Percentiles rank a stretch among this genome's conserved stretches.
Conservation (phyloP, 768 basidiomycete species). For the Xerocomellus amylosporus region DNA sequence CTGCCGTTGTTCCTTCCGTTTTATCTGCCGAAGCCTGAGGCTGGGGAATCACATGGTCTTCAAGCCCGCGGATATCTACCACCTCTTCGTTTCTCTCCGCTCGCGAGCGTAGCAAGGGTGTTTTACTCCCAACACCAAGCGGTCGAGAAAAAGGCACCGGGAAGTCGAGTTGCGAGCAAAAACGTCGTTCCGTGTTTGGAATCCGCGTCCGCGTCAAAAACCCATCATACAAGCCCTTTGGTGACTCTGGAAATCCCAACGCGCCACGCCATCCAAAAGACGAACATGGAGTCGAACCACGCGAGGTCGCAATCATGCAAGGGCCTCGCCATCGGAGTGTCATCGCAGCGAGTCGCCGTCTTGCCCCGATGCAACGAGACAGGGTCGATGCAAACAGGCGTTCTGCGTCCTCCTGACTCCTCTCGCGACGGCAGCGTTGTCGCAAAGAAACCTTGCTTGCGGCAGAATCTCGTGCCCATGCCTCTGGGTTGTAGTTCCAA, state of each 20-base stretch:
- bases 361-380: background rate
- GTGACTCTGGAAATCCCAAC: background rate
- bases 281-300: conserved; percentile 1
- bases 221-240: background rate
- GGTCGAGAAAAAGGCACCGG: background rate
- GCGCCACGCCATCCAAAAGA: conserved; percentile 1
- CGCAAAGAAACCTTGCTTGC: conserved; percentile 11
- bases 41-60: background rate
- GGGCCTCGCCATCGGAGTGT: conserved; percentile 6
- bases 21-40: background rate
- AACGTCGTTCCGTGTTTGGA: background rate
- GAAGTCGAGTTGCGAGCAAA: background rate
- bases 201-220: background rate
- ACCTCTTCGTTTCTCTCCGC: conserved; percentile 20
- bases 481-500: background rate
- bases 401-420: background rate
- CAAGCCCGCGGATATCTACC: conserved; percentile 11
- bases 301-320: conserved; percentile 12
- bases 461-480: background rate
- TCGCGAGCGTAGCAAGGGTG: conserved; percentile 5
- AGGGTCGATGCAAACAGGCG: background rate
- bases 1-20: conserved; percentile 19
- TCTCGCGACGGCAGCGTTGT: background rate
- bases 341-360: background rate
- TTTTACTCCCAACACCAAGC: conserved; percentile 2